Evolutionary conservation across 441 rosid species (phyloP), one percentile per base, ranked within the genome.

Genomic region (Adansonia madagascariensis): DNA sequence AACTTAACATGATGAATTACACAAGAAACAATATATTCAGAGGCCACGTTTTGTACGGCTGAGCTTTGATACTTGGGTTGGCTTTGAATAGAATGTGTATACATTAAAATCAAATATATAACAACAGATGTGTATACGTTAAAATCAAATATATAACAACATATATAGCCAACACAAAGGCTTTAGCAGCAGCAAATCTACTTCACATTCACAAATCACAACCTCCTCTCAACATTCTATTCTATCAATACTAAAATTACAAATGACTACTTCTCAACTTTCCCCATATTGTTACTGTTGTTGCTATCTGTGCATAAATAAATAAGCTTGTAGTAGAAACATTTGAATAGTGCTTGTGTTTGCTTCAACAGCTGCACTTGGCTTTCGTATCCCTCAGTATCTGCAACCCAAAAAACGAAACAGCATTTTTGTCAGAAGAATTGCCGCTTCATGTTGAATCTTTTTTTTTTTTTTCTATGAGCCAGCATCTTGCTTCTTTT

Each of bases 341-440:
- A 56, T 65, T 78, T 66, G 79, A 78, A 39, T 64, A 41, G 5
- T 31, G 69, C 65, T 79, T 81, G 66, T 75, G 78, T 74, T 77
- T 75, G 50, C 82, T 77, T 43, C 83, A 61, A 77, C 91, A 88
- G 24, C 66, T 84, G 90, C 94, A 90, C 71, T 79, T 89, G 0
- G 90, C 87, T 80, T 80, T 83, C 2, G 65, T 79, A 76, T 84
- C 92, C 24, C 82, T 71, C 11, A 89, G 88, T 22, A 57, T 78
- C 95, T 88, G 89, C 88, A 59, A 14, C 11, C 22, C 3, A 50
- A 73, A 61, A 56, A 53, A 64, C 64, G 44, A 78, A 56, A 22
- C 73, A n/a, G 1, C 53, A 62, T 27, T 64, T 84, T 67, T 78
- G 76, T 24, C 43, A 77, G 77, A 60, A 15, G 66, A 71, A 27